phyloP scores from a whole-genome alignment of 2,329 filamentous ascomycete genomes.

The Fusarium sp. region DNA sequence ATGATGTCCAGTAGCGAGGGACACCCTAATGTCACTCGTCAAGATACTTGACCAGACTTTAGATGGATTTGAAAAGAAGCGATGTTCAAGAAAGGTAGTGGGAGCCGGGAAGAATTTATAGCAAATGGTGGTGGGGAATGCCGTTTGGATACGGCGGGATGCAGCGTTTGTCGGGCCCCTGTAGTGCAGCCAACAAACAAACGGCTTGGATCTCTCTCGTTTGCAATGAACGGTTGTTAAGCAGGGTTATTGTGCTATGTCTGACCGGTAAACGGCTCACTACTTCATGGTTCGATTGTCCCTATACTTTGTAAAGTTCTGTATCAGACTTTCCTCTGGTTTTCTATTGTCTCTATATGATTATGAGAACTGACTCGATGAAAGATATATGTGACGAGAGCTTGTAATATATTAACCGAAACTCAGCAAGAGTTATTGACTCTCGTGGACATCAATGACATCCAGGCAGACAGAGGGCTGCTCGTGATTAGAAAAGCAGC shows the following conservation, averaged over 20 bases:
- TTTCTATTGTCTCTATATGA: neutral
- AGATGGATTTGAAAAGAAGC: rapidly evolving
- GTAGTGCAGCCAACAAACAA: neutral
- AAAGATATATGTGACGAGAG: no score
- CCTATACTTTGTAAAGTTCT: no score
- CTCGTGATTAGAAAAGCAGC: conserved; percentile 13
- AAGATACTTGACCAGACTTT: no score
- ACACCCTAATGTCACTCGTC: neutral
- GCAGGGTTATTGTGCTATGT: rapidly evolving
- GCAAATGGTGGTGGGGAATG: neutral
- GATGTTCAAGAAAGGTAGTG: no score
- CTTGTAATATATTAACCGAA: no score
- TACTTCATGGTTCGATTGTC: rapidly evolving
- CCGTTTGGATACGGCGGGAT: neutral
- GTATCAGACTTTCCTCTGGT: rapidly evolving
- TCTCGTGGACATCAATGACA: no score
- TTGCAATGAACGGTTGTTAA: rapidly evolving
- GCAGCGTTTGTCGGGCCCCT: neutral
- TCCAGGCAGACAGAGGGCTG: no score
- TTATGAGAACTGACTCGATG: no score
- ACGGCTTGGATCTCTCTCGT: neutral
- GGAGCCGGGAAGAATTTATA: neutral
- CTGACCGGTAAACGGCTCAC: rapidly evolving
- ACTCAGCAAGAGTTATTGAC: no score
- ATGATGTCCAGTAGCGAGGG: rapidly evolving